These are phyloP conservation scores for Hericium rajendrae DNA, from an alignment of 768 basidiomycete genomes.

Conservation along the genomic window DNA sequence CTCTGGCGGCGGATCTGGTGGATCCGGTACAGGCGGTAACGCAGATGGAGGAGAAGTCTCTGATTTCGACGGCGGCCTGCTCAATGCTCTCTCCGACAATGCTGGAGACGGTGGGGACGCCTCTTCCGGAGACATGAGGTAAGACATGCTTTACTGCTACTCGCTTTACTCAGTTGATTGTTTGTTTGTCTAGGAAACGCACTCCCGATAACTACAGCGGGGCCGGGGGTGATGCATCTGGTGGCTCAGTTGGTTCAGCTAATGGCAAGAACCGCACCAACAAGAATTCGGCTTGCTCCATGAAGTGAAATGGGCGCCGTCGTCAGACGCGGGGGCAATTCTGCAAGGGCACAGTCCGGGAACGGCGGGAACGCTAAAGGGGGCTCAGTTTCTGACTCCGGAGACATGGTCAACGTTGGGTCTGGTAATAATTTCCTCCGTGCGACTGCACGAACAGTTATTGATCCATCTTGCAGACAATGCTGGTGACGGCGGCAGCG, in stretches of 20 bases:
- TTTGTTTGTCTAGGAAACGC: neutral
- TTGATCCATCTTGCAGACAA: neutral
- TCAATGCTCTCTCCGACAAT: conserved; percentile 15
- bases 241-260: neutral
- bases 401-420: neutral
- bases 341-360: neutral
- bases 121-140: conserved; percentile 8
- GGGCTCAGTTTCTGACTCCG: neutral
- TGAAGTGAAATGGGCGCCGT: too few relatives aligned
- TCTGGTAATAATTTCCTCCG: neutral
- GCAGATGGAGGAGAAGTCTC: neutral
- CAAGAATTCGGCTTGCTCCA: too few relatives aligned
- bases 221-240: neutral
- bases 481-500: neutral
- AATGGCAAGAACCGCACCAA: too few relatives aligned
- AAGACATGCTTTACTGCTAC: neutral
- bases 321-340: too few relatives aligned
- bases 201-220: neutral
- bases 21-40: neutral
- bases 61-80: neutral
- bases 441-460: neutral
- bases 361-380: neutral
- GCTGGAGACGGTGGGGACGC: conserved; percentile 18
- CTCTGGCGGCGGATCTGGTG: neutral
- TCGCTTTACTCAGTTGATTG: too few relatives aligned